Conservation (phyloP, 2,329 filamentous ascomycete species). For the Myriosclerotinia duriaeana region DNA sequence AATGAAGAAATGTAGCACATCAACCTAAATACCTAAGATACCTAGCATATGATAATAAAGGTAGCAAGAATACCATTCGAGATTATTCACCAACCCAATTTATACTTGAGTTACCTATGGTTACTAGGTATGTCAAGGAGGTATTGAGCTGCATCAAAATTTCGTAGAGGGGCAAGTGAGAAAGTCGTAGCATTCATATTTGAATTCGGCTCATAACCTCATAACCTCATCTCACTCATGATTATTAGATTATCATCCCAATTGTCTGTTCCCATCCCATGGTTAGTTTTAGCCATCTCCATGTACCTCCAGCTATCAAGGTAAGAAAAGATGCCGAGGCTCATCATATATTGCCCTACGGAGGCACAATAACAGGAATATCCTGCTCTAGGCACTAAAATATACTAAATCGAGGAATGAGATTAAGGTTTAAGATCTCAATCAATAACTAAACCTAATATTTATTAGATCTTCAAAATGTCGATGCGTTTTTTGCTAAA, state of each 20-base stretch:
- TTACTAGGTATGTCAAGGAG: neutral
- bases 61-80: neutral
- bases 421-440: too few species aligned
- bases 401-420: too few species aligned
- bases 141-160: neutral
- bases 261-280: neutral
- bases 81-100: neutral
- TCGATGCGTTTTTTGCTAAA: too few species aligned
- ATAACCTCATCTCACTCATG: too few species aligned
- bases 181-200: neutral
- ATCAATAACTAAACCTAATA: too few species aligned
- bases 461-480: too few species aligned
- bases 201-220: neutral
- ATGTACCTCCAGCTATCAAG: neutral
- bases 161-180: neutral
- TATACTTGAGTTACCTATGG: neutral
- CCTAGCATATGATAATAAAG: neutral
- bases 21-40: neutral
- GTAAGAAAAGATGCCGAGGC: neutral
- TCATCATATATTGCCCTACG: too few species aligned
- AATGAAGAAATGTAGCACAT: constrained; percentile 4
- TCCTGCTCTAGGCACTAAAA: too few species aligned
- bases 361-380: too few species aligned
- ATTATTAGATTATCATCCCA: neutral
- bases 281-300: neutral